Evolutionary conservation across 176 grass and related monocot species (phyloP), one percentile per base, ranked within the genome.

Genomic region (Ananas comosus): DNA sequence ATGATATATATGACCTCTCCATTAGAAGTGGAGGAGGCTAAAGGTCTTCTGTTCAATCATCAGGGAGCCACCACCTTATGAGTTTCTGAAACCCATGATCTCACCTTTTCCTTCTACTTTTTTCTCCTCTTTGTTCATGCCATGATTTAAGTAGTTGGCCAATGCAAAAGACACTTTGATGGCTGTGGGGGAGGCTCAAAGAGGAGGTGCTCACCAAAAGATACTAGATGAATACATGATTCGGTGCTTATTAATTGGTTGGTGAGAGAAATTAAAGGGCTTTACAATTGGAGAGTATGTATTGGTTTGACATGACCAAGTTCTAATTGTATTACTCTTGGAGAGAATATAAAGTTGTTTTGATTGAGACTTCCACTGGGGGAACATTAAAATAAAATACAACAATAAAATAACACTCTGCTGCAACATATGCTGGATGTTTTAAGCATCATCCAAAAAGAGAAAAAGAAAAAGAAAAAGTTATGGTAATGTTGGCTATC

Each of bases 21-120:
- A 70, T 12, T 51, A 27, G 53, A 3, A 48, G 14, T 18, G 53
- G 54, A n/a, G 54, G 66, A 23, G 19, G 64, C 10, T 5, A 66
- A 51, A 13, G 53, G 66, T 82, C 75, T 56, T 67, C 23, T 53
- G 42, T 63, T 17, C 79, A 56, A 86, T 86, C 75, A 86, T 79
- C 71, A 23, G 50, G 56, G 74, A 63, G 67, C 84, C 16, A 49
- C 67, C 24, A 53, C 47, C 49, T 68, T 13, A 68, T 42, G 33
- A 7, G 33, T 42, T 50, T 67, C 76, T 65, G 63, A 63, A 58
- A n/a, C 65, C 76, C 67, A 76, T 69, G 67, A 67, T 51, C 3
- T 12, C 48, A 17, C 16, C 74, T 77, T 85, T 76, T 21, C 12
- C 13, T 42, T 12, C 14, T 9, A 49, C 70, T 25, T 82, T 74